phyloP scores from a whole-genome alignment of 768 basidiomycete genomes.

The Lanmaoa pseudosensibilis region DNA sequence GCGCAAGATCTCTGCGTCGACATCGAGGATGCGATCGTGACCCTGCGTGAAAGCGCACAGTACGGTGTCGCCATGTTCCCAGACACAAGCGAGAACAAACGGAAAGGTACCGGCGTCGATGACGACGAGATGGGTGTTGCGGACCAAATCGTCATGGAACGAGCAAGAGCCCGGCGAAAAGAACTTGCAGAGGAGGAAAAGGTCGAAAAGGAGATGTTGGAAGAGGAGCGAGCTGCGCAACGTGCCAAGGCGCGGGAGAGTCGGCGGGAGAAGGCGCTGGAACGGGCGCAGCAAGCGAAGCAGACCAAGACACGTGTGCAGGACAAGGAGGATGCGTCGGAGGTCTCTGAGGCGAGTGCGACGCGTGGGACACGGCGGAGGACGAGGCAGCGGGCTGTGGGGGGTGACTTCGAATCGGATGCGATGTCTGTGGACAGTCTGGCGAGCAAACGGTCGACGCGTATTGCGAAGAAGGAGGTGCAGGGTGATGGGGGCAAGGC shows the following conservation, averaged over 20 bases:
- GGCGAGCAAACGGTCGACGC: slow-evolving; percentile 9
- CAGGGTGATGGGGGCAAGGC: background rate
- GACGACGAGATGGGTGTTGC: slow-evolving; percentile 34
- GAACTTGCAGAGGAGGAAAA: slow-evolving; percentile 44
- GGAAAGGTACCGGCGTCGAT: slow-evolving; percentile 38
- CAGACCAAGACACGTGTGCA: slow-evolving; percentile 1
- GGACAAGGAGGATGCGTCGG: background rate
- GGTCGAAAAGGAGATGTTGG: slow-evolving; percentile 30
- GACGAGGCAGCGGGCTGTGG: background rate
- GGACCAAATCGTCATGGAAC: slow-evolving; percentile 45
- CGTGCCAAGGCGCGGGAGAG: slow-evolving; percentile 19
- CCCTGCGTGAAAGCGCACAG: slow-evolving; percentile 71
- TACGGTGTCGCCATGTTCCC: slow-evolving; percentile 90
- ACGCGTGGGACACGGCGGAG: slow-evolving; percentile 3
- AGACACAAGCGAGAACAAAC: slow-evolving; percentile 33
- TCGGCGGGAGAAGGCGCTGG: slow-evolving; percentile 22
- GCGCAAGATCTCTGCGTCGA: slow-evolving; percentile 63
- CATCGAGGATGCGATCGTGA: slow-evolving; percentile 50
- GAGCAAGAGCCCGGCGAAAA: slow-evolving; percentile 41
- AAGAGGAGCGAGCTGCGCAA: slow-evolving; percentile 24
- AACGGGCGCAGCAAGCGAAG: slow-evolving; percentile 19
- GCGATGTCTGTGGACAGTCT: slow-evolving; percentile 31
- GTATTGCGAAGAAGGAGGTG: background rate
- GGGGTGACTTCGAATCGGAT: slow-evolving; percentile 24
- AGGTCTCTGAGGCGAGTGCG: slow-evolving; percentile 8